Evolutionary conservation across 768 basidiomycete species (phyloP).

Genomic region (Thelephora ganbajun): DNA sequence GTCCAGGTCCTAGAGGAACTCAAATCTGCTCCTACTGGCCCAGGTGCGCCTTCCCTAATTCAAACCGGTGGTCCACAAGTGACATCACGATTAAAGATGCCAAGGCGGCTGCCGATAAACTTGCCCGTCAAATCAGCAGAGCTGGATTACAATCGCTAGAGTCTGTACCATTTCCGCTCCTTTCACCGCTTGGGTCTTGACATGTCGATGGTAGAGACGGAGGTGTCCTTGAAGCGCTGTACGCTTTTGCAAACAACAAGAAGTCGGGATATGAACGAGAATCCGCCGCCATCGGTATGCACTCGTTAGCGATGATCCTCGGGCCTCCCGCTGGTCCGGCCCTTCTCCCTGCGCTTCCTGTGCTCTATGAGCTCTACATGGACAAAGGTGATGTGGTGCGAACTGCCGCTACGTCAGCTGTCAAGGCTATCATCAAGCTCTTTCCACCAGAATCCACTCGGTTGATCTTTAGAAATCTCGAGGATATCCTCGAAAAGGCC

Average conservation of each 20-base stretch:
- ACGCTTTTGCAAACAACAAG: constrained; percentile 63
- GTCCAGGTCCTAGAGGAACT: constrained; percentile 28
- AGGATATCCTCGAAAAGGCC: constrained; percentile 63
- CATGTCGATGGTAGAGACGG: constrained; percentile 31
- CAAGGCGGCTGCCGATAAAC: constrained; percentile 68
- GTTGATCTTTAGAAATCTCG: constrained; percentile 52
- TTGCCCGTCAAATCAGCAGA: constrained; percentile 60
- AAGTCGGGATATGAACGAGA: constrained; percentile 85
- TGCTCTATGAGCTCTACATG: constrained; percentile 74
- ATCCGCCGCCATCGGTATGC: constrained; percentile 70
- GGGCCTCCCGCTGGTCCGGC: constrained; percentile 62
- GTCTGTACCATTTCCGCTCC: constrained; percentile 24
- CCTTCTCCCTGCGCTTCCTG: constrained; percentile 61
- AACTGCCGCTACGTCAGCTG: constrained; percentile 60
- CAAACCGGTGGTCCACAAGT: not conserved
- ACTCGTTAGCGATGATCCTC: constrained; percentile 54
- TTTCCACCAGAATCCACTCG: constrained; percentile 74
- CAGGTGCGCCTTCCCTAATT: constrained; percentile 15
- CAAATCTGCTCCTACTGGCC: constrained; percentile 23
- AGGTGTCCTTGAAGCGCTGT: constrained; percentile 48
- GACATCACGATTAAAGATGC: constrained; percentile 38
- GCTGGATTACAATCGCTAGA: constrained; percentile 44
- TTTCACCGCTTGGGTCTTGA: not conserved
- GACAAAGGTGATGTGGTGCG: constrained; percentile 93
- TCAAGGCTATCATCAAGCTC: constrained; percentile 73